Percentiles rank a stretch among this genome's conserved stretches.
Evolutionary conservation across 208 protist genomes (phyloP).

Genomic region (Acanthamoeba polyphaga): DNA sequence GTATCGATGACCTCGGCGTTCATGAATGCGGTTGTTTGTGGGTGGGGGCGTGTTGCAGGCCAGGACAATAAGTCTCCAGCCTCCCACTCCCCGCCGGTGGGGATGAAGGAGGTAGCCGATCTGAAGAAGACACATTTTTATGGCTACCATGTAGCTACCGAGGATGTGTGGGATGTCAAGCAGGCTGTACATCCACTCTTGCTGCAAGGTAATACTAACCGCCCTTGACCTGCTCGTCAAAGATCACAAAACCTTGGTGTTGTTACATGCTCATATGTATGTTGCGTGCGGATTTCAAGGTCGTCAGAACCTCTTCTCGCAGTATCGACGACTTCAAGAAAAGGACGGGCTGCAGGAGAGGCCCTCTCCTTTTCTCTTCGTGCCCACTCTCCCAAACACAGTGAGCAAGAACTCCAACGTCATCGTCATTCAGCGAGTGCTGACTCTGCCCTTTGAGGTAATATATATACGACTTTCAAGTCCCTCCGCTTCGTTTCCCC

Average conservation of each 20-base stretch:
- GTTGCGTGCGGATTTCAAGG: background rate
- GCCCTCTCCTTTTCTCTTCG: background rate
- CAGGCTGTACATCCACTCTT: background rate
- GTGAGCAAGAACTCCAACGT: slow-evolving; percentile 4
- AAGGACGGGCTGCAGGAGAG: background rate
- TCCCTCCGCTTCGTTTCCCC: background rate
- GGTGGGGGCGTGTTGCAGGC: background rate
- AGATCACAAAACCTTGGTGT: background rate
- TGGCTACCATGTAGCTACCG: slow-evolving; percentile 18
- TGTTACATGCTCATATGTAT: too few species aligned
- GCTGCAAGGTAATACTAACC: background rate
- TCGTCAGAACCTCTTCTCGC: background rate
- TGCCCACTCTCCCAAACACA: slow-evolving; percentile 52
- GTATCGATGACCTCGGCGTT: background rate
- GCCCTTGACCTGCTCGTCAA: background rate
- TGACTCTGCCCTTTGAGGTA: slow-evolving; percentile 55
- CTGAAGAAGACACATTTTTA: slow-evolving; percentile 23
- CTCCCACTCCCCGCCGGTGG: background rate
- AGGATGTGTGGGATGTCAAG: slow-evolving; percentile 36
- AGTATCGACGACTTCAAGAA: background rate
- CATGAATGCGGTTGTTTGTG: too few species aligned
- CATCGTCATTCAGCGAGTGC: slow-evolving; percentile 36
- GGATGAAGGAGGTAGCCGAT: background rate
- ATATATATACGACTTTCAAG: background rate
- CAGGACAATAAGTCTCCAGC: background rate